Conservation (phyloP, 2,329 filamentous ascomycete species). For the Venturia pyrina region DNA sequence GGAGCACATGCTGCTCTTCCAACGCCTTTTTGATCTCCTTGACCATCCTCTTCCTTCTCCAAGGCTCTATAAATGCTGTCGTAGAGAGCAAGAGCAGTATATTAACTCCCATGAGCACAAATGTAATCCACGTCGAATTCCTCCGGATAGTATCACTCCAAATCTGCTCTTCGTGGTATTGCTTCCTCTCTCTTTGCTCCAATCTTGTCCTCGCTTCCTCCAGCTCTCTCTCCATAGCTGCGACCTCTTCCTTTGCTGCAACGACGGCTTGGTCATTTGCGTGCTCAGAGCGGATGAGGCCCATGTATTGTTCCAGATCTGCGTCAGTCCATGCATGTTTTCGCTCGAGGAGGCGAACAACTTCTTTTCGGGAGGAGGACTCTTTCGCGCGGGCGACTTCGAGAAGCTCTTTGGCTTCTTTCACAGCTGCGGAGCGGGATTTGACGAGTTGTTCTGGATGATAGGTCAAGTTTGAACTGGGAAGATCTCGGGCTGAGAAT, state of each 20-base stretch:
- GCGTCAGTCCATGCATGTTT: constrained; percentile 83
- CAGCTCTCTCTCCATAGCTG: constrained; percentile 66
- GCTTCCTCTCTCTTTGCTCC: constrained; percentile 71
- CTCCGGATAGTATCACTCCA: constrained; percentile 96
- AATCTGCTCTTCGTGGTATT: constrained; percentile 98
- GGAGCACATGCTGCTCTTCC: constrained; percentile 48
- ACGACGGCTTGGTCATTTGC: constrained; percentile 78
- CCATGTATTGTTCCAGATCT: constrained; percentile 91
- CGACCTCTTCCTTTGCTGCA: constrained; percentile 60
- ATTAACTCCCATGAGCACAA: constrained; percentile 96
- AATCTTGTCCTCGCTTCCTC: constrained; percentile 67
- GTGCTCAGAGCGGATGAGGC: constrained; percentile 85
- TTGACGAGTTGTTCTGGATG: constrained; percentile 46
- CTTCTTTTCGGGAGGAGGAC: constrained; percentile 85
- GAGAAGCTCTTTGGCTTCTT: constrained; percentile 63
- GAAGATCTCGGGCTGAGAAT: neutral
- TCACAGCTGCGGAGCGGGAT: constrained; percentile 51
- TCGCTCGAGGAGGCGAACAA: constrained; percentile 83
- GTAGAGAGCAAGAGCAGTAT: constrained; percentile 78
- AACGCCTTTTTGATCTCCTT: constrained; percentile 61
- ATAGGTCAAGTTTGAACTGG: neutral
- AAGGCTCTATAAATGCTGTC: constrained; percentile 86
- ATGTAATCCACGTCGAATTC: constrained; percentile 97
- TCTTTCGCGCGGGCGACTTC: constrained; percentile 75
- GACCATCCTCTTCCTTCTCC: constrained; percentile 73